These are phyloP conservation scores for Aspergillus tanneri DNA, from an alignment of 2,329 filamentous ascomycete genomes.

Conservation along the genomic window DNA sequence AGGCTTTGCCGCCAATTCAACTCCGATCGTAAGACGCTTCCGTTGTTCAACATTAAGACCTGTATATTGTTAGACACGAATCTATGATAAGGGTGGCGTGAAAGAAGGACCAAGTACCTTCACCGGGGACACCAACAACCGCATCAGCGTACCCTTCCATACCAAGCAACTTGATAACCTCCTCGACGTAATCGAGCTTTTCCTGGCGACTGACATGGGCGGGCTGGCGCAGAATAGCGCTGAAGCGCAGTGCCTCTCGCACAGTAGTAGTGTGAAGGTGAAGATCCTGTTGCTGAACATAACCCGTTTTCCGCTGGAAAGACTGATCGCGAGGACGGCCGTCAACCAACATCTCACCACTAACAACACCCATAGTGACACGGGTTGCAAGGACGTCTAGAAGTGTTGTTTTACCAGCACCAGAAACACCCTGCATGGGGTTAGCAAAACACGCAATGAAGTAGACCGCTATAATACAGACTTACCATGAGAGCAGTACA, in stretches of 20 bases:
- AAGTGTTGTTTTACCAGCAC: constrained; percentile 91
- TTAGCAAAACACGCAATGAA: constrained; percentile 32
- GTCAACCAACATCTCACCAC: constrained; percentile 82
- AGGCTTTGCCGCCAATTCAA: constrained; percentile 92
- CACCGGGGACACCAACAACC: constrained; percentile 83
- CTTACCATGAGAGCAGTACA: constrained; percentile 78
- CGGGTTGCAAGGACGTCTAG: constrained; percentile 82
- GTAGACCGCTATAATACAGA: not conserved
- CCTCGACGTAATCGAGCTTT: constrained; percentile 83
- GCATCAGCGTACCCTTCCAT: constrained; percentile 91
- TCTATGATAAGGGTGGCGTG: too few relatives aligned
- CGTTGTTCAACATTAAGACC: constrained; percentile 62
- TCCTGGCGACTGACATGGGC: constrained; percentile 68
- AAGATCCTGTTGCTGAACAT: constrained; percentile 90
- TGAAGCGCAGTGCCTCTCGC: constrained; percentile 83
- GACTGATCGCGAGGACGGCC: constrained; percentile 71
- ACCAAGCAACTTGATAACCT: constrained; percentile 85
- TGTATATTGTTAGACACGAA: constrained; percentile 13
- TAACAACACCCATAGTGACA: constrained; percentile 84
- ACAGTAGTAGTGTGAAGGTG: constrained; percentile 83
- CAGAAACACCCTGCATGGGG: constrained; percentile 65
- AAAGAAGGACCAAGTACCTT: constrained; percentile 56
- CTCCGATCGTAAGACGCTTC: constrained; percentile 84
- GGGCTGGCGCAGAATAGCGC: constrained; percentile 80
- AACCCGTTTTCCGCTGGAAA: constrained; percentile 90